These are phyloP conservation scores for Fimicolochytrium jonesii DNA, from an alignment of 192 early-diverging fungal genomes.

Conservation along the genomic window DNA sequence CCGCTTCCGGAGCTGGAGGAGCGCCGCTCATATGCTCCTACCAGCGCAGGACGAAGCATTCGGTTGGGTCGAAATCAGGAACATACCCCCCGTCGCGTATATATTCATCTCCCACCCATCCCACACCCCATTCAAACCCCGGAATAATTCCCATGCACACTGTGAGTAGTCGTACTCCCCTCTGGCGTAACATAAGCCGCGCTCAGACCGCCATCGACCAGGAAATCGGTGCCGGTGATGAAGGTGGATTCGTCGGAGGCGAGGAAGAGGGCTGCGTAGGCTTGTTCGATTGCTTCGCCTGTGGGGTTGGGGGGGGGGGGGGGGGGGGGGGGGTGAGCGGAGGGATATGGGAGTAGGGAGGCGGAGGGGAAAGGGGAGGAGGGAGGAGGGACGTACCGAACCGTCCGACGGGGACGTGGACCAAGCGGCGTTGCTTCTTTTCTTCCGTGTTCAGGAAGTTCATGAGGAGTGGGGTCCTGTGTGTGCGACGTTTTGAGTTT, in stretches of 20 bases:
- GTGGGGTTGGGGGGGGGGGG: too few species aligned
- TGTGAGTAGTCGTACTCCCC: slow-evolving; percentile 7
- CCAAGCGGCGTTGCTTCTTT: slow-evolving; percentile 74
- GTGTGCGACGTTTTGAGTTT: too few species aligned
- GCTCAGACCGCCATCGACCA: slow-evolving; percentile 75
- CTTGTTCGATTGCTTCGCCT: slow-evolving; percentile 83
- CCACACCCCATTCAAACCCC: too few species aligned
- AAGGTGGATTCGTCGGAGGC: slow-evolving; percentile 74
- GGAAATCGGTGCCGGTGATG: slow-evolving; percentile 78
- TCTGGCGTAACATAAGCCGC: slow-evolving; percentile 60
- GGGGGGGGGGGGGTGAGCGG: too few species aligned
- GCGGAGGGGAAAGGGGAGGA: neutral
- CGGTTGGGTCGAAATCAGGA: too few species aligned
- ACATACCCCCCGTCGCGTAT: too few species aligned
- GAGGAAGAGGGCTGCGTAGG: slow-evolving; percentile 74
- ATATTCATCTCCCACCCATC: too few species aligned
- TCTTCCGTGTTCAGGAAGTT: slow-evolving; percentile 79
- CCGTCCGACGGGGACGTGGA: slow-evolving; percentile 78
- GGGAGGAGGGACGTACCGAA: slow-evolving; percentile 55
- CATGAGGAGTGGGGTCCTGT: slow-evolving; percentile 77
- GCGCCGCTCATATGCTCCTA: too few species aligned
- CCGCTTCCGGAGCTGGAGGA: too few species aligned
- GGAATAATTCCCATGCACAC: slow-evolving; percentile 14
- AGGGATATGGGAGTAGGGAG: slow-evolving; percentile 9
- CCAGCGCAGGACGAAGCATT: too few species aligned